Evolutionary conservation across 2,329 filamentous ascomycete species (phyloP), one percentile per base, ranked within the genome.

Genomic region (Chaetomium sp.): DNA sequence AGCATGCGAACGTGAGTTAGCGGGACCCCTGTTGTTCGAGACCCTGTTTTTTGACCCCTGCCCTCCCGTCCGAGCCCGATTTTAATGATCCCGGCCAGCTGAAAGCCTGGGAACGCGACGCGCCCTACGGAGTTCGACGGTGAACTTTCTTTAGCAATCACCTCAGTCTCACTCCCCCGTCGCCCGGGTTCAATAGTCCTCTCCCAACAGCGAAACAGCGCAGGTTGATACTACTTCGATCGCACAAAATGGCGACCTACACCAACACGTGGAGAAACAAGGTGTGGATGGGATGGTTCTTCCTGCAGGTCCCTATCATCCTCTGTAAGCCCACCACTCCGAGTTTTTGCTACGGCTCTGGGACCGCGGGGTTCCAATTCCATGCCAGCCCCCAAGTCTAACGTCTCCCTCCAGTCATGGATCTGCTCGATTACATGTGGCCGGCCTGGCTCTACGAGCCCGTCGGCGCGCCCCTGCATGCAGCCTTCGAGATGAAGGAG

Each of bases 351-450:
- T 42, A 19, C 38, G 16, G 38, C 13, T n/a, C 6, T 16, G 13
- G 16, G 35, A 19, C 35, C 16, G 4, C 16, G 38, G 16, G 16
- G 13, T n/a, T 42, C 16, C 16, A 42, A 5, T n/a, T n/a, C 16
- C 13, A 42, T 19, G 38, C 38, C 38, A 19, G 12, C 33, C 6
- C 47, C 13, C 10, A 7, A 53, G 35, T 50, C 57, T 64, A 29
- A 62, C 49, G 27, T 6, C 16, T 9, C 23, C 7, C 35, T 25
- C 8, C 57, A 86, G 84, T 79, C 68, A 78, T 86, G 54, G 85
- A 87, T 70, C 80, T 84, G 56, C 79, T 84, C 42, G 78, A 79
- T 35, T 78, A 83, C 69, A 84, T 84, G 68, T 86, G 85, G 72
- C 85, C 85, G 0, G 64, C 71, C 1, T 75, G 73, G 57, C 78